Base-by-base conservation (phyloP, 345 rosid species). In the Capsella bursapastoris region DNA sequence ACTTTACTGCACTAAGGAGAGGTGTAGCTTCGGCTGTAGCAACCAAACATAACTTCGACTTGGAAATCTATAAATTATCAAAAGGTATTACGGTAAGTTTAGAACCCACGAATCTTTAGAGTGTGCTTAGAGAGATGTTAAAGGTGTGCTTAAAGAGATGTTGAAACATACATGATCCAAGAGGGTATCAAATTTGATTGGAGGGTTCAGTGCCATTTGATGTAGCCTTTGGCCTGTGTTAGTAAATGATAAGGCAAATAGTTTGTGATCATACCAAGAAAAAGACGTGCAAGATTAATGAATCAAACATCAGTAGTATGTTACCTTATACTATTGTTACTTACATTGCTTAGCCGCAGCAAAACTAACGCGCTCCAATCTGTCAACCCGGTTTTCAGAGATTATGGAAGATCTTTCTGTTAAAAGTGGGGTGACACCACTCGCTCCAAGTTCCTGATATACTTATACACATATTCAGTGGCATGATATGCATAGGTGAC, bases 291-390 rank as follows among this genome's bases (percentile, higher is more conserved):
- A 63, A 57, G 55, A 76, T 11, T 1, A 38, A 49, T 7, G 1
- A 49, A 47, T 31, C 22, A 64, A 22, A 2, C 15, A 34, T 8
- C 9, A 38, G 41, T 38, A 38, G 41, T 38, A 38, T 38, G 41
- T 32, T 64, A 31, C 43, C 41, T 29, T 47, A 2, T 15, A 38
- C 22, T 48, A 57, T 18, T 37, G 66, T 13, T 57, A 66, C 78
- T 83, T 85, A 90, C 97, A 87, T 77, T 94, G 97, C 78, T 94
- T 91, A 66, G 88, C 79, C 9, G 97, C 97, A 41, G 96, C 98
- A 63, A 88, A 82, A 78, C 88, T 84, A 72, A 91, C 88, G 37
- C 96, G 95, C 51, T 86, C 80, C 70, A 87, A 71, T 79, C 98
- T 87, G 49, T 89, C 91, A 41, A 82, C 86, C 35, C 97, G 74